A percentile compares a stretch with the other conserved stretches of the same genome.
Evolutionary conservation across 805 yeast species (phyloP).

Genomic region (Candida nonsorbophila): DNA sequence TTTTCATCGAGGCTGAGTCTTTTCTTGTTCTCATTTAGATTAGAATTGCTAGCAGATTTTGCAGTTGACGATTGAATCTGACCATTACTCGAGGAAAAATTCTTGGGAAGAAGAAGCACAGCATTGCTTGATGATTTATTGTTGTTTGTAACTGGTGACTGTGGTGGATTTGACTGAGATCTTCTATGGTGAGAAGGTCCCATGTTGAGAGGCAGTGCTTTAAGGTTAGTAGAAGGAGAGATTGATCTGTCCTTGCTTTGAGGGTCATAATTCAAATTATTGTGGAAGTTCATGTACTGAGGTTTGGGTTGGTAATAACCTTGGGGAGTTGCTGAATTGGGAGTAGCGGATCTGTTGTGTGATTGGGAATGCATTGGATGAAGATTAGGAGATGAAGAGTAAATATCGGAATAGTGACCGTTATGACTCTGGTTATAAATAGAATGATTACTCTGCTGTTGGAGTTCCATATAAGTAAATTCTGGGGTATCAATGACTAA

Average conservation of each 20-base stretch:
- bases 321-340: conserved; percentile 9
- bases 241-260: conserved; percentile 19
- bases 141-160: conserved; percentile 7
- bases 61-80: conserved; percentile 10
- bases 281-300: conserved; percentile 15
- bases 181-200: conserved; percentile 18
- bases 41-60: conserved; percentile 3
- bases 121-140: conserved; percentile 22
- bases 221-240: conserved; percentile 15
- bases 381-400: background rate
- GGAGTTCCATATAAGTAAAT: conserved; percentile 1
- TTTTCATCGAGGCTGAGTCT: conserved; percentile 20
- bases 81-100: too few species aligned
- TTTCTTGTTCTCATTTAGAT: conserved; percentile 13
- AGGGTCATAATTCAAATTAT: conserved; percentile 2
- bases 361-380: background rate
- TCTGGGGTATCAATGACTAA: conserved; percentile 51
- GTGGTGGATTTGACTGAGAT: conserved; percentile 29
- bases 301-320: conserved; percentile 28
- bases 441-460: background rate
- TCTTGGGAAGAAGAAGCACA: conserved; percentile 46
- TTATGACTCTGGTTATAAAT: conserved; percentile 2
- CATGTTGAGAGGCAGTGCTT: conserved; percentile 13
- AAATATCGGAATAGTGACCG: background rate
- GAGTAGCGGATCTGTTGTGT: conserved; percentile 9